A percentile compares a stretch with the other conserved stretches of the same genome.
These are phyloP conservation scores for Euptelea pleiosperma DNA, from an alignment of 164 flowering plant species.

Conservation along the genomic window DNA sequence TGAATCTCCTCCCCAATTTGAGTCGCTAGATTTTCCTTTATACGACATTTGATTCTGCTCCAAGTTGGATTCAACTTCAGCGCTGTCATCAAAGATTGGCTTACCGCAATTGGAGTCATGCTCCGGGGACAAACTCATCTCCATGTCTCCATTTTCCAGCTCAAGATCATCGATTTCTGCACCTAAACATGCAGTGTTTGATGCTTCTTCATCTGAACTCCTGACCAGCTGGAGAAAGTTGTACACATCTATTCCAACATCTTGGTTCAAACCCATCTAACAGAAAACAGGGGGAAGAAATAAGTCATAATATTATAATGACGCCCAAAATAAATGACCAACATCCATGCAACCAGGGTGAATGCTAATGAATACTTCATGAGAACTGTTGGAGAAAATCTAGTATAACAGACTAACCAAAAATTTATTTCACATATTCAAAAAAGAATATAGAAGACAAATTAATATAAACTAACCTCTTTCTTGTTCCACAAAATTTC, in stretches of 20 bases:
- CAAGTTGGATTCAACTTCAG: slow-evolving; percentile 16
- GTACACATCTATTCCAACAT: slow-evolving; percentile 51
- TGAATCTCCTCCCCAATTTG: slow-evolving; percentile 35
- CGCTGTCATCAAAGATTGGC: slow-evolving; percentile 61
- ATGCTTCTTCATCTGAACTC: slow-evolving; percentile 27
- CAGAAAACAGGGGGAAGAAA: slow-evolving; percentile 4
- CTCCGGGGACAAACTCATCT: slow-evolving; percentile 52
- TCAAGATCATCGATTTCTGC: slow-evolving; percentile 60
- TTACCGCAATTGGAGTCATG: slow-evolving; percentile 32
- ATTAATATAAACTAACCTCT: slow-evolving; percentile 37
- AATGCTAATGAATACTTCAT: neutral
- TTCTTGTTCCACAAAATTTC: slow-evolving; percentile 67
- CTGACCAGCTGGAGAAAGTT: slow-evolving; percentile 70
- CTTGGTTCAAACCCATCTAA: slow-evolving; percentile 37
- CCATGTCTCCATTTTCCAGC: slow-evolving; percentile 37
- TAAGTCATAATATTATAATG: neutral
- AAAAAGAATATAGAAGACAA: neutral
- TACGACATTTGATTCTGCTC: slow-evolving; percentile 13
- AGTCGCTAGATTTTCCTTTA: slow-evolving; percentile 12
- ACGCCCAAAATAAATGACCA: neutral
- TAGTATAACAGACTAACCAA: neutral
- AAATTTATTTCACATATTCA: neutral
- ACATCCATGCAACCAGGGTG: neutral
- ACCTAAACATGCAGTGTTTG: slow-evolving; percentile 52
- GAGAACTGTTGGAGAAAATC: neutral